These are phyloP conservation scores for Meyerozyma sp. DNA, from an alignment of 1,139 yeast genomes.

Conservation along the genomic window DNA sequence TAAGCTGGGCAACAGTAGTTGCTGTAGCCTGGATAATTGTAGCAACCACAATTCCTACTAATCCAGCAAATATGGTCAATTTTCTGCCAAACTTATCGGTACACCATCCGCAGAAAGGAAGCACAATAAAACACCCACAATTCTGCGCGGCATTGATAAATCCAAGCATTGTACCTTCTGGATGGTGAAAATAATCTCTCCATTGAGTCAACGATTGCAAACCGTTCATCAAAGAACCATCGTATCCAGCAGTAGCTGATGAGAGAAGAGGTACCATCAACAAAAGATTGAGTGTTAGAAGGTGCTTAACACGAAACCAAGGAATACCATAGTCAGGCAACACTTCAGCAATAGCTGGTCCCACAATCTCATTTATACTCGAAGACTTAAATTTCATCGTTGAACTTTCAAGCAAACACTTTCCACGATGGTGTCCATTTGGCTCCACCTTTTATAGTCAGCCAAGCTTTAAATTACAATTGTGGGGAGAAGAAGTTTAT, in stretches of 20 bases:
- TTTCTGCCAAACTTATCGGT: constrained; percentile 48
- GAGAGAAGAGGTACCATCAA: background rate
- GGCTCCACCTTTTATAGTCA: background rate
- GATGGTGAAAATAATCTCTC: constrained; percentile 5
- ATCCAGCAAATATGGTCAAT: constrained; percentile 33
- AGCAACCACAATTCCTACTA: constrained; percentile 36
- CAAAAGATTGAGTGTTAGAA: background rate
- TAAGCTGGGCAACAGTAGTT: constrained; percentile 16
- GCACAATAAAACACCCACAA: constrained; percentile 10
- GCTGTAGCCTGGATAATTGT: constrained; percentile 31
- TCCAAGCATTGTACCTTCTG: background rate
- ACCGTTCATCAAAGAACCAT: constrained; percentile 19
- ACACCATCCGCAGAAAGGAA: constrained; percentile 24
- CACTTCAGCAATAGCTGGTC: constrained; percentile 1
- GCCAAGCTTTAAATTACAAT: background rate
- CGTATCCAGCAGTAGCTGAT: constrained; percentile 11
- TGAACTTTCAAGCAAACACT: no score
- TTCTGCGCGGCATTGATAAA: background rate
- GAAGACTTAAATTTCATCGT: background rate
- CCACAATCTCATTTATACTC: background rate
- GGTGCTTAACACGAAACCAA: background rate
- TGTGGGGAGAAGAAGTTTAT: background rate
- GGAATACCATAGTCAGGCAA: background rate
- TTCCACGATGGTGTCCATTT: background rate
- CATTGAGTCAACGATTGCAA: constrained; percentile 15